Conservation (phyloP, 1,284 basidiomycete genomes). For the Ceratobasidium sp. region DNA sequence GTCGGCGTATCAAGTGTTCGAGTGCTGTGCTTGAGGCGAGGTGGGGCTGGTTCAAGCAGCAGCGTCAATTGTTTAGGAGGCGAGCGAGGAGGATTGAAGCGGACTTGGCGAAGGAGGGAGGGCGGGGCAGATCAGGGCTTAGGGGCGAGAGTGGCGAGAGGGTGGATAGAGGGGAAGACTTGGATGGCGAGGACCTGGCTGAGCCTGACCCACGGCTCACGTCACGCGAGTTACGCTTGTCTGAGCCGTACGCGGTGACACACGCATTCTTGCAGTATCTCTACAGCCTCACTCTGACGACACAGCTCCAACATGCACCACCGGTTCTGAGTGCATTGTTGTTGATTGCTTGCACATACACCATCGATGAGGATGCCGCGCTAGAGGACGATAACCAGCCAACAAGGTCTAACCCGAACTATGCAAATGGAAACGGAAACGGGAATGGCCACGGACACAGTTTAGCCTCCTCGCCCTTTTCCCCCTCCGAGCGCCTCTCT, state of each 20-base stretch:
- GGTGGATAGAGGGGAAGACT: background rate
- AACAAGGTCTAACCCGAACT: background rate
- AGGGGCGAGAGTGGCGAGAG: slow-evolving; percentile 13
- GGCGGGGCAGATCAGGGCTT: slow-evolving; percentile 29
- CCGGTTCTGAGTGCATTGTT: slow-evolving; percentile 90
- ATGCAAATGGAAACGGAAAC: slow-evolving; percentile 30
- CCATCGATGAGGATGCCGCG: background rate
- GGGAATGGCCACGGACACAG: slow-evolving; percentile 2
- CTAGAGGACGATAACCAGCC: background rate
- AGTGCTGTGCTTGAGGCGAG: slow-evolving; percentile 84
- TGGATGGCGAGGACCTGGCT: slow-evolving; percentile 48
- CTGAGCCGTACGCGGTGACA: slow-evolving; percentile 91
- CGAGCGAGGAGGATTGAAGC: slow-evolving; percentile 69
- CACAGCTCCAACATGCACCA: slow-evolving; percentile 90
- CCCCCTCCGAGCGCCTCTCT: slow-evolving; percentile 9
- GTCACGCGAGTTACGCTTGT: slow-evolving; percentile 82
- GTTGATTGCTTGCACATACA: slow-evolving; percentile 85
- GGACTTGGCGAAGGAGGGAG: slow-evolving; percentile 62
- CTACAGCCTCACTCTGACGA: slow-evolving; percentile 87
- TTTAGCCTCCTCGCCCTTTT: slow-evolving; percentile 33
- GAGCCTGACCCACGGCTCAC: slow-evolving; percentile 79
- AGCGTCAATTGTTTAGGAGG: slow-evolving; percentile 70
- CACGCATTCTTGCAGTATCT: slow-evolving; percentile 93
- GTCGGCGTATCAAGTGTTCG: slow-evolving; percentile 84
- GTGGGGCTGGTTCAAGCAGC: slow-evolving; percentile 94